phyloP scores from a whole-genome alignment of 805 yeast genomes.

The Clavispora phyllophila region DNA sequence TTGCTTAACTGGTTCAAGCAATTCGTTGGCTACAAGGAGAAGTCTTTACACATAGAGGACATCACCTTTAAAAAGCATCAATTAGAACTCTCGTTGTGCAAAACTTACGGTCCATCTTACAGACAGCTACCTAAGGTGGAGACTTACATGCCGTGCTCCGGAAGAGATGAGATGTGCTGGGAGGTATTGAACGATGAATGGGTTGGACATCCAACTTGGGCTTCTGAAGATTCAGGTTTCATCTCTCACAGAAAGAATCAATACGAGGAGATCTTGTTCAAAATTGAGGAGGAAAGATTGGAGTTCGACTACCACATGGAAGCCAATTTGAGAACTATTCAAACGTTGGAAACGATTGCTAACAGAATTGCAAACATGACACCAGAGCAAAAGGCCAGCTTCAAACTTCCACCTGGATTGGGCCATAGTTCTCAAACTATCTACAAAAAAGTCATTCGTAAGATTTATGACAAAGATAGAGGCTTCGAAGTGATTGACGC shows the following conservation, averaged over 20 bases:
- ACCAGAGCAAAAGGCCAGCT: slow-evolving; percentile 77
- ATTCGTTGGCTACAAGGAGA: slow-evolving; percentile 84
- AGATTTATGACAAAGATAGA: slow-evolving; percentile 88
- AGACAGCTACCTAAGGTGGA: slow-evolving; percentile 89
- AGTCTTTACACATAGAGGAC: slow-evolving; percentile 83
- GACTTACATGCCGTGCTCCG: slow-evolving; percentile 95
- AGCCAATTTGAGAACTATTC: slow-evolving; percentile 89
- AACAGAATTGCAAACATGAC: slow-evolving; percentile 91
- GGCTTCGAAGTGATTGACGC: slow-evolving; percentile 97
- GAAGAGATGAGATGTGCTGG: slow-evolving; percentile 99
- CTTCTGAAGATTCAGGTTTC: slow-evolving; percentile 97
- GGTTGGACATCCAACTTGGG: slow-evolving; percentile 99
- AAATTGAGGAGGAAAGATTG: slow-evolving; percentile 96
- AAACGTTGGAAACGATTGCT: slow-evolving; percentile 91
- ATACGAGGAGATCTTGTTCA: slow-evolving; percentile 90
- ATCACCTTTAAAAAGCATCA: slow-evolving; percentile 86
- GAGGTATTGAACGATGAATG: slow-evolving; percentile 97
- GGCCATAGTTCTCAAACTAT: slow-evolving; percentile 90
- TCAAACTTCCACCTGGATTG: slow-evolving; percentile 86
- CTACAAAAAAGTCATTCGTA: slow-evolving; percentile 88
- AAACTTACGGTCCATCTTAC: slow-evolving; percentile 93
- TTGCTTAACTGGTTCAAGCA: slow-evolving; percentile 86
- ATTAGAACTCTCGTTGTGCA: slow-evolving; percentile 82
- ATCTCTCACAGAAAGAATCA: slow-evolving; percentile 98
- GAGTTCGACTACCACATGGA: slow-evolving; percentile 97